phyloP scores from a whole-genome alignment of 208 protist genomes.

The Acanthamoeba healyi region DNA sequence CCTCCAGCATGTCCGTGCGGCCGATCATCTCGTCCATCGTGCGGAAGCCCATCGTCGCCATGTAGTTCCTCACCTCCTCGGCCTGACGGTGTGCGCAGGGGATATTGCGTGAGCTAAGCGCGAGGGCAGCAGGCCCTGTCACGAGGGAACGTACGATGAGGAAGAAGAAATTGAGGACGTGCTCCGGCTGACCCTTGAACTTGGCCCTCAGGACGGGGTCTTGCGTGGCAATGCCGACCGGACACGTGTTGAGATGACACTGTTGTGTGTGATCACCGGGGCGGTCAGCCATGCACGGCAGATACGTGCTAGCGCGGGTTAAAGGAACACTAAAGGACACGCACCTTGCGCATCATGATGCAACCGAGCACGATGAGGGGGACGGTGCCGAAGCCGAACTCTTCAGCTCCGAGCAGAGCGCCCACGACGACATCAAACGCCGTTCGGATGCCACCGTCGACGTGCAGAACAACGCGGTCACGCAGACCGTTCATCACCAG shows the following conservation, averaged over 20 bases:
- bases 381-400: conserved; percentile 92
- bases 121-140: background rate
- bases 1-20: conserved; percentile 52
- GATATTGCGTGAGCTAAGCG: background rate
- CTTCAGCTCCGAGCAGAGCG: conserved; percentile 90
- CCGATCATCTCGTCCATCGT: conserved; percentile 90
- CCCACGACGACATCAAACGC: conserved; percentile 92
- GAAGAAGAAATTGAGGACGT: conserved; percentile 93
- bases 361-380: conserved; percentile 92
- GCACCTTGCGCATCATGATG: conserved; percentile 92
- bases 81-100: conserved; percentile 72
- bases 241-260: conserved; percentile 94
- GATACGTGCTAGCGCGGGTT: background rate
- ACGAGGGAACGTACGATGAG: conserved; percentile 77
- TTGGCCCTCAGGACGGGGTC: conserved; percentile 90
- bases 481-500: conserved; percentile 91
- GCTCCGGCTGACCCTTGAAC: conserved; percentile 91
- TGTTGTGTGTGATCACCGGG: background rate
- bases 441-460: conserved; percentile 89
- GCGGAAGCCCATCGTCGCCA: conserved; percentile 90
- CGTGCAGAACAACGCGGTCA: conserved; percentile 89
- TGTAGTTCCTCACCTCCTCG: conserved; percentile 88
- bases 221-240: conserved; percentile 93
- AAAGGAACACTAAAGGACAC: background rate
- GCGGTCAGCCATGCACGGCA: background rate